A percentile compares a stretch with the other conserved stretches of the same genome.
Evolutionary conservation across 2,329 filamentous ascomycete genomes (phyloP).

Genomic region (Neurospora crassa): DNA sequence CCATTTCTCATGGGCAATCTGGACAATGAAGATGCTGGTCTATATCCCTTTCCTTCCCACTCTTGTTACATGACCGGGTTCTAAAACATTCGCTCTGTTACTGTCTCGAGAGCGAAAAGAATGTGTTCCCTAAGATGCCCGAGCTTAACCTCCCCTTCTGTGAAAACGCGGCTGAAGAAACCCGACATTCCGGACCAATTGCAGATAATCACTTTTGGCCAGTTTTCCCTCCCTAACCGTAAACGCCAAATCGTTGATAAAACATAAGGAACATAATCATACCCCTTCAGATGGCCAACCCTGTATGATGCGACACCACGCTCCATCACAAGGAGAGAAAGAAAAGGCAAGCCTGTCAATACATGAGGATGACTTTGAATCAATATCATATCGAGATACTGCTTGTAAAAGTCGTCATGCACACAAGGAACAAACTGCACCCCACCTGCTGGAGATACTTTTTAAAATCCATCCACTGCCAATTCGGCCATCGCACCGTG

Average conservation of each 20-base stretch:
- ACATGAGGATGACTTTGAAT: slow-evolving; percentile 21
- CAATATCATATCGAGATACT: slow-evolving; percentile 18
- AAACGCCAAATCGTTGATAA: background rate
- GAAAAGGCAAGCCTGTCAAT: slow-evolving; percentile 21
- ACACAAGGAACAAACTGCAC: slow-evolving; percentile 7
- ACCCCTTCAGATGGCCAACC: background rate
- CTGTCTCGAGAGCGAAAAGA: background rate
- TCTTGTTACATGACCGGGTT: background rate
- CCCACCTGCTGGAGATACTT: slow-evolving; percentile 12
- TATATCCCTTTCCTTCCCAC: background rate
- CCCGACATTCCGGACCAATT: background rate
- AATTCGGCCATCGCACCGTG: slow-evolving; percentile 1
- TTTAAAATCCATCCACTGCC: slow-evolving; percentile 15
- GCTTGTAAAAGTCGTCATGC: slow-evolving; percentile 13
- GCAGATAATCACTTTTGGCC: background rate
- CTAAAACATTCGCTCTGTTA: background rate
- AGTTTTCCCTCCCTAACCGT: background rate
- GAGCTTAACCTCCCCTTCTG: background rate
- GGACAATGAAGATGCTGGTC: background rate
- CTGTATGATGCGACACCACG: background rate
- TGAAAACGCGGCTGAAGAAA: background rate
- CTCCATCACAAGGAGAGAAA: background rate
- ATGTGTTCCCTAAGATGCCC: background rate
- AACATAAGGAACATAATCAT: background rate
- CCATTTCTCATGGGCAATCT: background rate